A percentile compares a stretch with the other conserved stretches of the same genome.
These are phyloP conservation scores for Lantana camara DNA, from an alignment of 257 asterid species.

Conservation along the genomic window DNA sequence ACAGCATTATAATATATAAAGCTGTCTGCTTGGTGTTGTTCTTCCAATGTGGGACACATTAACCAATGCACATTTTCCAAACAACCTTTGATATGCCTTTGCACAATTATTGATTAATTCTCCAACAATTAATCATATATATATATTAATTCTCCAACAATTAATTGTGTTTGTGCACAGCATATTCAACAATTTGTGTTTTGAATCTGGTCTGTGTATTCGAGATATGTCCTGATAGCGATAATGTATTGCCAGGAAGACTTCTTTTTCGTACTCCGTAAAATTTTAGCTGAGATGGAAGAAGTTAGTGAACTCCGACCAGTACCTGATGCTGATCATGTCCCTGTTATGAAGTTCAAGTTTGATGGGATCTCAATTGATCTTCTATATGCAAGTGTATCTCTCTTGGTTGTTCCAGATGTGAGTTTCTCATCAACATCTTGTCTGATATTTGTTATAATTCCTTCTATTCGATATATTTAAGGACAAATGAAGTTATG, in stretches of 20 bases:
- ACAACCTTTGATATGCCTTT: no score
- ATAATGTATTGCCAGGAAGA: conserved; percentile 58
- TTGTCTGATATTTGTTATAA: neutral
- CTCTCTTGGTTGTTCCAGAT: conserved; percentile 85
- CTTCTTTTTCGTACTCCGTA: conserved; percentile 76
- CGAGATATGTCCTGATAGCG: conserved; percentile 9
- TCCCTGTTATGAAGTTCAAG: conserved; percentile 95
- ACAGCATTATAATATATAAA: no score
- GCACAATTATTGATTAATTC: no score
- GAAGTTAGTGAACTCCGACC: conserved; percentile 92
- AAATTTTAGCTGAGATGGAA: conserved; percentile 68
- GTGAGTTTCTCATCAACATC: conserved; percentile 48
- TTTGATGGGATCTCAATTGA: conserved; percentile 94
- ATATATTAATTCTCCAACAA: no score
- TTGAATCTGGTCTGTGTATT: neutral
- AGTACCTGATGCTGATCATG: conserved; percentile 99
- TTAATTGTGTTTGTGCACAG: no score
- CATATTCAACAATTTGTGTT: no score
- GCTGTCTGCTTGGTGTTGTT: no score
- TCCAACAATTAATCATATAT: no score
- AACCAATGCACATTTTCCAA: no score
- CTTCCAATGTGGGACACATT: no score
- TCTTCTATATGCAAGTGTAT: conserved; percentile 91
- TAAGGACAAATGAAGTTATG: neutral
- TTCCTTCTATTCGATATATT: conserved; percentile 4